A percentile compares a stretch with the other conserved stretches of the same genome.
Evolutionary conservation across 495 filamentous ascomycete species (phyloP).

Genomic region (Apiosordaria backusii): DNA sequence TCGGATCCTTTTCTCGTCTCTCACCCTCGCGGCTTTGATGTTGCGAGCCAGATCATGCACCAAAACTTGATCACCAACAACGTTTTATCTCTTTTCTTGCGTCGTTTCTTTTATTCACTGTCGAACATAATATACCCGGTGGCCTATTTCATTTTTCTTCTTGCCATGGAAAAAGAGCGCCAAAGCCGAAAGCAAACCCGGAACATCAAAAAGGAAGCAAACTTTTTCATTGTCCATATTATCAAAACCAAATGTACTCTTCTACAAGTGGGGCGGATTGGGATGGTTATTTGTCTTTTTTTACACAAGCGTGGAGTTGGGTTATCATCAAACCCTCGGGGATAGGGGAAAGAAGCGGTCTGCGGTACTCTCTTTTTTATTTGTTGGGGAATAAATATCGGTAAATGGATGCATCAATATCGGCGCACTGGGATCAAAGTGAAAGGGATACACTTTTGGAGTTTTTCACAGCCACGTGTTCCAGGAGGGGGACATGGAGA

Average conservation of each 20-base stretch:
- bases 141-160: not conserved
- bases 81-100: slow-evolving; percentile 2
- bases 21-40: not conserved
- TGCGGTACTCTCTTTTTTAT: slow-evolving; percentile 8
- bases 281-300: slow-evolving; percentile 8
- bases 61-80: not conserved
- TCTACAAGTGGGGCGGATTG: not conserved
- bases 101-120: not conserved
- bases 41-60: not conserved
- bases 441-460: not conserved
- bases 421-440: slow-evolving; percentile 5
- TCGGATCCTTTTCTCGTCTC: not conserved
- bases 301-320: slow-evolving; percentile 21
- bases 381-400: slow-evolving; percentile 5
- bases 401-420: slow-evolving; percentile 8
- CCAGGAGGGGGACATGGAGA: not conserved
- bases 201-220: slow-evolving; percentile 5
- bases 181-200: not conserved
- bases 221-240: slow-evolving; percentile 14
- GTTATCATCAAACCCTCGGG: slow-evolving; percentile 1
- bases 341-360: not conserved
- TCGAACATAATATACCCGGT: not conserved
- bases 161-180: not conserved
- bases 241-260: slow-evolving; percentile 11
- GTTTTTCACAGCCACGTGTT: not conserved